These are phyloP conservation scores for Anthoceros angustus DNA, from an alignment of 225 moss, liverwort and hornwort genomes.

Conservation along the genomic window DNA sequence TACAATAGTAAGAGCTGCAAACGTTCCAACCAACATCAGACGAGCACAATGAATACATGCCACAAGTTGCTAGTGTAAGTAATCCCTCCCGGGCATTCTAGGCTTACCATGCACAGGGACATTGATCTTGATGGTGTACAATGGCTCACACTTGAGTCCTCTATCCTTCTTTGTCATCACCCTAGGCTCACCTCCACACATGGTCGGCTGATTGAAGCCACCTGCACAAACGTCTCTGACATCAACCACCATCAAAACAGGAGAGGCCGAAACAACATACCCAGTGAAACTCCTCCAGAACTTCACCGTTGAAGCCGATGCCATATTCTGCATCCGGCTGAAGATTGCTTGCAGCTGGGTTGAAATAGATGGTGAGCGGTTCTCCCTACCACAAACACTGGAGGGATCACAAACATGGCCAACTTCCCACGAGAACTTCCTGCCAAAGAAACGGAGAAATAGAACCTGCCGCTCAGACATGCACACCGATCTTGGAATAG, in stretches of 20 bases:
- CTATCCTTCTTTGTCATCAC: slow-evolving; percentile 67
- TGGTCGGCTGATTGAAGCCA: slow-evolving; percentile 89
- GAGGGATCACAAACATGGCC: neutral
- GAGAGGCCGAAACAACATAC: neutral
- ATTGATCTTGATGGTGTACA: slow-evolving; percentile 72
- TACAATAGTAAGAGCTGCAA: slow-evolving; percentile 54
- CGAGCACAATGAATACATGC: neutral
- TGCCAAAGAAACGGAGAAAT: too few species aligned
- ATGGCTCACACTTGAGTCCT: slow-evolving; percentile 27
- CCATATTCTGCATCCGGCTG: slow-evolving; percentile 48
- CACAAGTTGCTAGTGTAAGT: neutral
- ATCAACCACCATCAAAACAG: neutral
- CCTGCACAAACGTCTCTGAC: slow-evolving; percentile 27
- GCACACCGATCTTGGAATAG: slow-evolving; percentile 66
- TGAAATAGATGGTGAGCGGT: slow-evolving; percentile 54
- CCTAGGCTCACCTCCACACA: slow-evolving; percentile 86
- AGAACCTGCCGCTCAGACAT: too few species aligned
- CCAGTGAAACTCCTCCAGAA: neutral
- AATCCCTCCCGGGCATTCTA: neutral
- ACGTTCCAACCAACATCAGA: neutral
- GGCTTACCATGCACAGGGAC: slow-evolving; percentile 60
- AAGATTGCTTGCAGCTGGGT: slow-evolving; percentile 45
- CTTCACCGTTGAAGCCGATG: slow-evolving; percentile 76
- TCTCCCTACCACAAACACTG: slow-evolving; percentile 27
- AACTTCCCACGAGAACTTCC: too few species aligned